These are phyloP conservation scores for Gynostemma pentaphyllum DNA, from an alignment of 306 rosid species.

Conservation along the genomic window DNA sequence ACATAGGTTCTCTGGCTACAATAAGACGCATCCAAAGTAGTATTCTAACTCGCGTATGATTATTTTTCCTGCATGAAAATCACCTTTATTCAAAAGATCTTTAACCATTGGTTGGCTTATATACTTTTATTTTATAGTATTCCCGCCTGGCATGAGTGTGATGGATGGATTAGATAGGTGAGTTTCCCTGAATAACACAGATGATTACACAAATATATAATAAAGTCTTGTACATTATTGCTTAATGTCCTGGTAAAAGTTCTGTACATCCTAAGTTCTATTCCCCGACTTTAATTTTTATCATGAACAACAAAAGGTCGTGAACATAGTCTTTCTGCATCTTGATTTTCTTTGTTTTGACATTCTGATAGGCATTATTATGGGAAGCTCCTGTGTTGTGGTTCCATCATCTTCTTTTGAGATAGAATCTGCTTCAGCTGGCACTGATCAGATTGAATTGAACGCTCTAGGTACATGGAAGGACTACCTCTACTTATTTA, in stretches of 20 bases:
- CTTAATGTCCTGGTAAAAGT: background rate
- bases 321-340: background rate
- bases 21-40: background rate
- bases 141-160: background rate
- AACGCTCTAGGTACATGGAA: slow-evolving; percentile 46
- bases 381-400: slow-evolving; percentile 54
- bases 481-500: slow-evolving; percentile 11
- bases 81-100: background rate
- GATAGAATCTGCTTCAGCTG: slow-evolving; percentile 39
- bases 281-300: background rate
- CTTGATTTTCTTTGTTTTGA: slow-evolving; percentile 3
- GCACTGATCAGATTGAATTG: slow-evolving; percentile 34
- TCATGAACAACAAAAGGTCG: background rate
- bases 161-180: background rate
- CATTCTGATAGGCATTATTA: slow-evolving; percentile 39
- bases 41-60: too few species aligned
- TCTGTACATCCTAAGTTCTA: background rate
- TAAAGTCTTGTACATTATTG: background rate
- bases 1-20: background rate
- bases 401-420: slow-evolving; percentile 34
- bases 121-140: background rate
- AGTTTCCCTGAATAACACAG: background rate
- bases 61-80: too few species aligned
- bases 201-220: background rate
- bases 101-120: background rate